Base-by-base conservation (phyloP, 441 rosid species). In the Erodium texanum region DNA sequence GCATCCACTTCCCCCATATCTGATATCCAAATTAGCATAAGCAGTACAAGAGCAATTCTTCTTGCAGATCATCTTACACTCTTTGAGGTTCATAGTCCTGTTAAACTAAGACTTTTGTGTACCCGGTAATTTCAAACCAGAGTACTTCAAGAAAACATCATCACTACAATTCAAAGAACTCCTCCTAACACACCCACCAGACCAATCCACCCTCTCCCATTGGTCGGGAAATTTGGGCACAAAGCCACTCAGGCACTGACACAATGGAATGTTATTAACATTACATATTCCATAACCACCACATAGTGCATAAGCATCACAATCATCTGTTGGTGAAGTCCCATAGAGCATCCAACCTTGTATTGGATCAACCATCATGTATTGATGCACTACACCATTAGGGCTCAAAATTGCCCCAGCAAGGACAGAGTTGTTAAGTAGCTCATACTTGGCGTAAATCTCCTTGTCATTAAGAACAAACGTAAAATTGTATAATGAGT, bases 111-210 rank as follows among this genome's bases (percentile, higher is more conserved):
- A 18, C 1, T 67, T 65, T 7, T 68, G n/a, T 38, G 87, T 82
- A 36, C 87, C 92, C 0, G 99, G 99, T 79, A 89, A 36, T 48
- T 92, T 92, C 80, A 89, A 66, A 54, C 84, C 79, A 65, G 71
- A 66, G 79, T 88, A 8, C 18, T 36, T 77, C 77, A 84, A 50
- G 72, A 92, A 92, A 66, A 83, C 82, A 63, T 88, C 92, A 7
- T 70, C 71, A 7, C 11, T 3, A 48, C 96, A 89, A 0, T 76
- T 76, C 75, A 87, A 50, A 0, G 59, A 36, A 15, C 84, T 86
- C 59, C 77, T 80, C 76, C 95, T 78, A 5, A 77, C 70, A 64
- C 98, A 92, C 77, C 96, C 98, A 24, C n/a, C 29, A 4, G 29
- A 27, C 29, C 2, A 1, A 22, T 68, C 98, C 96, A 88, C 0